Base-by-base conservation (phyloP, 495 filamentous ascomycete genomes). In the Parathielavia hyrcaniae region DNA sequence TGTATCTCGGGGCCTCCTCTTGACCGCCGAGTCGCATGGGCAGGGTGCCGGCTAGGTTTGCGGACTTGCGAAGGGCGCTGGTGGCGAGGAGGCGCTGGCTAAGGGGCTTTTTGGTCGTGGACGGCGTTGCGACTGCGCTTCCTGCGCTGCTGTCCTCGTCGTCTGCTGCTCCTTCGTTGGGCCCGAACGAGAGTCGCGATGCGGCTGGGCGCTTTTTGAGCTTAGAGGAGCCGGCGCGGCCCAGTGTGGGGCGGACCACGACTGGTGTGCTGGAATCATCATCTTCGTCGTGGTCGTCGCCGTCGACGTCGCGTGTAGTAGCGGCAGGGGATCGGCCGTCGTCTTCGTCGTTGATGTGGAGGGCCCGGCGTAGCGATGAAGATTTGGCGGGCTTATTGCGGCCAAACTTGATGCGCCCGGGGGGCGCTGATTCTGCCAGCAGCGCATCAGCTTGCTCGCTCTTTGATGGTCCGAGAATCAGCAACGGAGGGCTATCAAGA, bases 1-100 rank as follows among this genome's bases (percentile, higher is more conserved):
- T 93, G 71, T 98, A 98, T 57, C 78, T 88, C 4, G 90, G 92
- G 46, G 85, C 76, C 45, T 75, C 71, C 45, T 92, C 87, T 38
- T 87, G 83, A 39, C 83, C 76, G 40, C 60, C 75, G 6, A 82
- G 77, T 22, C 85, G 79, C 39, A 83, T 70, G 5, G 83, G 80
- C 1, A 86, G 76, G 72, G 50, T 75, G 64, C 50, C 8, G 67
- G 67, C 50, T 71, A 69, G 51, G 69, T 69, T 66, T 3, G 63
- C 58, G 13, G 70, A 69, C 59, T 65, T 69, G 55, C 81, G 83
- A 7, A 81, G 67, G 2, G 88, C 81, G 71, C 83, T 91, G 55
- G 83, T 84, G 64, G 93, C 87, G 11, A 89, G 73, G 1, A 83
- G 83, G 55, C 84, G 78, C 46, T 87, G 78, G 22, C 86, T 86